phyloP scores from a whole-genome alignment of 73 alveolate genomes.

The Paramecium pentaurelia region DNA sequence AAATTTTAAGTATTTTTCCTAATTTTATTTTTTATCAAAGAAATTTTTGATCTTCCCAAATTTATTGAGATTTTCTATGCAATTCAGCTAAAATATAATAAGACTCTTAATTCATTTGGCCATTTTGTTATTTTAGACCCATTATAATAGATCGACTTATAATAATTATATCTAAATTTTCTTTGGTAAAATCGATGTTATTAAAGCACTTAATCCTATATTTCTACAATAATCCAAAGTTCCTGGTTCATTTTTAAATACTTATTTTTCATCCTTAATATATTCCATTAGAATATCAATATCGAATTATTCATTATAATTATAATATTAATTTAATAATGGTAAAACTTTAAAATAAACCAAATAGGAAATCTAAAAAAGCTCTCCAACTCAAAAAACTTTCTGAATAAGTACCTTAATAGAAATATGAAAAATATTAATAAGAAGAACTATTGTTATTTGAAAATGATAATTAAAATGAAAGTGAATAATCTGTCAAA shows the following conservation, averaged over 20 bases:
- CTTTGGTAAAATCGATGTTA: neutral
- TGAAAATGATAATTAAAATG: neutral
- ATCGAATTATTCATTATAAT: neutral
- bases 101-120: no score
- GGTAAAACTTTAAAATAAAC: neutral
- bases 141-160: no score
- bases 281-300: neutral
- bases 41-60: no score
- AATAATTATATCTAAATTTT: neutral
- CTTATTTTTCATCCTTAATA: neutral
- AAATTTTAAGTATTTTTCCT: no score
- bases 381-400: neutral
- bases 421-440: neutral
- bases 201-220: neutral
- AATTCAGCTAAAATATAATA: no score
- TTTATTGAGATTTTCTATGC: no score
- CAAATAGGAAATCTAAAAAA: neutral
- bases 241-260: neutral
- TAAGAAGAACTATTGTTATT: conserved; percentile 12
- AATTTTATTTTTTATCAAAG: no score
- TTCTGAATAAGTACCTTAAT: conserved; percentile 34
- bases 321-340: neutral
- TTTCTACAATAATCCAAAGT: neutral
- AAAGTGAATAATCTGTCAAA: neutral
- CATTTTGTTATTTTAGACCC: no score